These are phyloP conservation scores for Globisporangium heterothallicum DNA, from an alignment of 352 stramenopile species.

Conservation along the genomic window DNA sequence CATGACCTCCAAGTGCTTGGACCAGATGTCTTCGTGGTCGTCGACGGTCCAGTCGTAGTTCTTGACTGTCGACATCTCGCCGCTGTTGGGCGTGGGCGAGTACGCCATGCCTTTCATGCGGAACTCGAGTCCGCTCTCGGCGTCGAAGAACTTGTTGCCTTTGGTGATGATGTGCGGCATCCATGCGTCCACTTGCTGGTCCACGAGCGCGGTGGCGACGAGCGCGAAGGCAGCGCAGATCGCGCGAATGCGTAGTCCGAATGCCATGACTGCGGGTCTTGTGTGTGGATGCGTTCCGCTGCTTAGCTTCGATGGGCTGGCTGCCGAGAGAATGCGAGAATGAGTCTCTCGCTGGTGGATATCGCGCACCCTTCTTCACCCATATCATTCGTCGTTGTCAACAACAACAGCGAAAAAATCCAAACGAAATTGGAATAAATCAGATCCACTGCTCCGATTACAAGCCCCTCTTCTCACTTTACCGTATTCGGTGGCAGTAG, in stretches of 20 bases:
- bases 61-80: slow-evolving; percentile 37
- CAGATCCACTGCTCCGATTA: too few relatives aligned
- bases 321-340: too few relatives aligned
- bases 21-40: slow-evolving; percentile 53
- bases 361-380: too few relatives aligned
- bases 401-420: too few relatives aligned
- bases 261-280: too few relatives aligned
- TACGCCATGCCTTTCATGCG: slow-evolving; percentile 69
- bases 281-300: too few relatives aligned
- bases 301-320: too few relatives aligned
- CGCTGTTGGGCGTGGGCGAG: slow-evolving; percentile 56
- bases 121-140: slow-evolving; percentile 54
- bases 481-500: too few relatives aligned
- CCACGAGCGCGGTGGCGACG: neutral
- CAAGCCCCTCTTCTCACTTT: too few relatives aligned
- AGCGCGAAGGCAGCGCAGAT: slow-evolving; percentile 1
- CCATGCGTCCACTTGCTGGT: slow-evolving; percentile 26
- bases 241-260: slow-evolving; percentile 4
- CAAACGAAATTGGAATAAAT: too few relatives aligned
- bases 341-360: too few relatives aligned
- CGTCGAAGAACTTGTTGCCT: slow-evolving; percentile 86
- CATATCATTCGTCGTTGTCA: too few relatives aligned
- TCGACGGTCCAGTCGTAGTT: slow-evolving; percentile 66
- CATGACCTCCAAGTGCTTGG: slow-evolving; percentile 43
- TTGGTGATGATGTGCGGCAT: slow-evolving; percentile 40